phyloP scores from a whole-genome alignment of 1,284 basidiomycete species.

The Cryptococcus deneoformans region DNA sequence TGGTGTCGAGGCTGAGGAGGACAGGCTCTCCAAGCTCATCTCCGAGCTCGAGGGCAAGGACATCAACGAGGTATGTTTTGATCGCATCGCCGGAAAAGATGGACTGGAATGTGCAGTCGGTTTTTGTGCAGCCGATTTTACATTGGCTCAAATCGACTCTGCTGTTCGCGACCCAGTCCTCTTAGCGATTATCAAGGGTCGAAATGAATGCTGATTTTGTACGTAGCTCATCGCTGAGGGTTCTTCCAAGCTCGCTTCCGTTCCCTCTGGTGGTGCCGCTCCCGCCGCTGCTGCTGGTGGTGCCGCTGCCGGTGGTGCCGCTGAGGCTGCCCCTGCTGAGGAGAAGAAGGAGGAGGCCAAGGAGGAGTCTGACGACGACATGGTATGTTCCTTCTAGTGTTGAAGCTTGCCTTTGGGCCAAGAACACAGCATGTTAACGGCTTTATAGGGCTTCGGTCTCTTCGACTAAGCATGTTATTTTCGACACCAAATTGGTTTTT shows the following conservation, averaged over 20 bases:
- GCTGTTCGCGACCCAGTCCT: background rate
- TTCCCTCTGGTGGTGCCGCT: slow-evolving; percentile 71
- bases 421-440: background rate
- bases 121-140: too few species aligned
- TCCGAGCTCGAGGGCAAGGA: slow-evolving; percentile 93
- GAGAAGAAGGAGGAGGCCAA: slow-evolving; percentile 81
- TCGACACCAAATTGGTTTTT: background rate
- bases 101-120: too few species aligned
- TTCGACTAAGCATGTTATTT: slow-evolving; percentile 62
- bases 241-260: slow-evolving; percentile 64
- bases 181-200: too few species aligned
- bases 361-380: slow-evolving; percentile 77
- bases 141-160: too few species aligned
- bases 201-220: background rate
- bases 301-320: slow-evolving; percentile 58
- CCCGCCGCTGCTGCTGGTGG: slow-evolving; percentile 57
- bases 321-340: slow-evolving; percentile 62
- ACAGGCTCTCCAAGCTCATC: slow-evolving; percentile 76
- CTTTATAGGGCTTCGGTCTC: slow-evolving; percentile 69
- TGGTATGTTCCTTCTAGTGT: slow-evolving; percentile 59
- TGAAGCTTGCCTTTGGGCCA: background rate
- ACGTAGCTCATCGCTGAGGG: slow-evolving; percentile 88
- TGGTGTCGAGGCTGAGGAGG: slow-evolving; percentile 85
- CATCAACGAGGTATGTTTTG: slow-evolving; percentile 65
- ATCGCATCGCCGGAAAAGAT: too few species aligned